Evolutionary conservation across 768 basidiomycete species (phyloP).

Genomic region (Xerocomellus amylosporus): DNA sequence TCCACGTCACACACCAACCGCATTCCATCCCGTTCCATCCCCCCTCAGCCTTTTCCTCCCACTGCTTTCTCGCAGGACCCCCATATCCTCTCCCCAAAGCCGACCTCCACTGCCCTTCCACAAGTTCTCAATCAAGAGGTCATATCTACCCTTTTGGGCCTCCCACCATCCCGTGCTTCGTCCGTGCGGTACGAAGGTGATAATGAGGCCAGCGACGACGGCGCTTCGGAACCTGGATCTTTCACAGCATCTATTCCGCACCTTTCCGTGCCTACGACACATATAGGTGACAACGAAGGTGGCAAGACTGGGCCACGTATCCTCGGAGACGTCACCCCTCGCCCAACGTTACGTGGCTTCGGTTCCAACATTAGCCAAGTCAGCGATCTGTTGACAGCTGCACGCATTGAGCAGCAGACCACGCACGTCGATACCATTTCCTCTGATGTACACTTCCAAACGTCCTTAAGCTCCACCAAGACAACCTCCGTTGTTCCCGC

Average conservation of each 20-base stretch:
- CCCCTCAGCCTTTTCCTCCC: slow-evolving; percentile 14
- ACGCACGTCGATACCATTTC: slow-evolving; percentile 2
- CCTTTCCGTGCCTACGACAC: slow-evolving; percentile 24
- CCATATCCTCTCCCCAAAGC: slow-evolving; percentile 55
- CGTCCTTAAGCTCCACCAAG: not conserved
- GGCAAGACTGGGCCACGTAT: slow-evolving; percentile 18
- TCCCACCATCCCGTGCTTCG: slow-evolving; percentile 40
- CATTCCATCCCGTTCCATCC: slow-evolving; percentile 2
- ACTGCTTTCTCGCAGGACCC: slow-evolving; percentile 28
- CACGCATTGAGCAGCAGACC: slow-evolving; percentile 20
- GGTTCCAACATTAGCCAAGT: slow-evolving; percentile 34
- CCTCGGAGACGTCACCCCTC: slow-evolving; percentile 60
- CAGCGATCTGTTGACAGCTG: slow-evolving; percentile 26
- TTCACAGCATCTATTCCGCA: slow-evolving; percentile 41
- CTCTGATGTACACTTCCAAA: slow-evolving; percentile 6
- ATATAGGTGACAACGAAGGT: slow-evolving; percentile 14
- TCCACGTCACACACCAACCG: slow-evolving; percentile 5
- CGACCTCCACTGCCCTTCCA: slow-evolving; percentile 49
- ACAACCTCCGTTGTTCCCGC: not conserved
- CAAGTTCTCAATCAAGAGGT: slow-evolving; percentile 73
- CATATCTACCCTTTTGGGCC: slow-evolving; percentile 60
- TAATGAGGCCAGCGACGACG: slow-evolving; percentile 43
- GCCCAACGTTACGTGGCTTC: slow-evolving; percentile 41
- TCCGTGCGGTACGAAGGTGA: slow-evolving; percentile 55
- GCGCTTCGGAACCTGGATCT: slow-evolving; percentile 38